phyloP scores from a whole-genome alignment of 306 rosid species.

The Leucaena leucocephala region DNA sequence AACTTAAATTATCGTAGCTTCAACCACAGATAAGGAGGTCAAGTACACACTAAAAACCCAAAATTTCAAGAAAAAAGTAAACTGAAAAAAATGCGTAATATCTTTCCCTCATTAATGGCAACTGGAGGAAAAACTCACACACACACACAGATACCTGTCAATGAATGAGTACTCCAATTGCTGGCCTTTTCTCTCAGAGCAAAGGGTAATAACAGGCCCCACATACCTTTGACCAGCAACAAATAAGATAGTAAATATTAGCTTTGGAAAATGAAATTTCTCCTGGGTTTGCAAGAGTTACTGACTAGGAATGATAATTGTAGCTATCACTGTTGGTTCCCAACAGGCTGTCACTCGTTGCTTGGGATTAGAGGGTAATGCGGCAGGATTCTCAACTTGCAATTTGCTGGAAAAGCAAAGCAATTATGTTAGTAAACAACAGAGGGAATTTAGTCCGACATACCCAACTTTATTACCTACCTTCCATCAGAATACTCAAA shows the following conservation, averaged over 20 bases:
- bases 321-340: constrained; percentile 93
- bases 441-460: constrained; percentile 26
- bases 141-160: constrained; percentile 60
- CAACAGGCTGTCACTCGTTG: constrained; percentile 68
- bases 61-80: background rate
- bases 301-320: constrained; percentile 98
- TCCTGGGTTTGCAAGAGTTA: constrained; percentile 73
- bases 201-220: constrained; percentile 88
- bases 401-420: constrained; percentile 65
- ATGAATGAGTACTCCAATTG: constrained; percentile 92
- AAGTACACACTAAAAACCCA: background rate
- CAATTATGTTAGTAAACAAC: constrained; percentile 35
- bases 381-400: constrained; percentile 89
- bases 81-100: background rate
- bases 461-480: constrained; percentile 45
- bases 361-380: constrained; percentile 74
- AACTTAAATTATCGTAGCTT: constrained; percentile 37
- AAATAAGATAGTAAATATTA: constrained; percentile 42
- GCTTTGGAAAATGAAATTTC: constrained; percentile 29
- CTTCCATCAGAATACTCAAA: constrained; percentile 92
- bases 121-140: background rate
- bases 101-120: background rate
- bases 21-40: constrained; percentile 1
- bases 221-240: constrained; percentile 70
- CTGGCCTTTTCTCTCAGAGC: constrained; percentile 91